phyloP scores from a whole-genome alignment of 129 eudicot species.

The Arctium lappa region DNA sequence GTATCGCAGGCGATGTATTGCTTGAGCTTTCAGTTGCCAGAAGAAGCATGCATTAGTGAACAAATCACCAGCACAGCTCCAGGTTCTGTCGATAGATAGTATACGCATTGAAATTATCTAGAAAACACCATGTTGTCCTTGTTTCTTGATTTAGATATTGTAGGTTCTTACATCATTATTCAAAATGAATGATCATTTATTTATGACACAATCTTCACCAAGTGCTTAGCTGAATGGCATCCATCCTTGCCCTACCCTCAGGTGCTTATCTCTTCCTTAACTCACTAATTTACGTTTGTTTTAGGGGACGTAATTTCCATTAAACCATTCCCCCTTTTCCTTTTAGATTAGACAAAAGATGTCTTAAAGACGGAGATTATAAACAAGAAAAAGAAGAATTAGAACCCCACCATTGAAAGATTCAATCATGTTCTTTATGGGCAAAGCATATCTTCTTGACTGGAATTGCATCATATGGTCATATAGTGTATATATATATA shows the following conservation, averaged over 20 bases:
- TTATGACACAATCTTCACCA: neutral
- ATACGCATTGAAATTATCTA: neutral
- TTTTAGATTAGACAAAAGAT: neutral
- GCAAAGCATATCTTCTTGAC: conserved; percentile 37
- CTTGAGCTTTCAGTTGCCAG: conserved; percentile 86
- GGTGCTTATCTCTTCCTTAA: conserved; percentile 11
- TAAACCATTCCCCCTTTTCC: neutral
- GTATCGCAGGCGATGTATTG: conserved; percentile 90
- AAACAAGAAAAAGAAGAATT: conserved; percentile 22
- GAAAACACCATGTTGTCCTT: conserved; percentile 2
- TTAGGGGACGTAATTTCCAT: neutral
- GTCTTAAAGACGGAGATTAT: conserved; percentile 11
- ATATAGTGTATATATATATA: conserved; percentile 22
- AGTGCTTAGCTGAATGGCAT: conserved; percentile 9
- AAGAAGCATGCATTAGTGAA: conserved; percentile 64
- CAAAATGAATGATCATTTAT: neutral
- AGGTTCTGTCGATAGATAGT: conserved; percentile 5
- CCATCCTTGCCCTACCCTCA: neutral
- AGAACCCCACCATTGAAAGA: conserved; percentile 41
- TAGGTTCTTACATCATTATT: neutral
- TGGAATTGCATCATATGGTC: conserved; percentile 50
- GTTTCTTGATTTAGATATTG: conserved; percentile 21
- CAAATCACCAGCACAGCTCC: conserved; percentile 7
- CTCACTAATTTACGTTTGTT: neutral
- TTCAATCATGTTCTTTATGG: conserved; percentile 24